Evolutionary conservation across 2,329 filamentous ascomycete genomes (phyloP).

Genomic region (Microcyclosporella mali): DNA sequence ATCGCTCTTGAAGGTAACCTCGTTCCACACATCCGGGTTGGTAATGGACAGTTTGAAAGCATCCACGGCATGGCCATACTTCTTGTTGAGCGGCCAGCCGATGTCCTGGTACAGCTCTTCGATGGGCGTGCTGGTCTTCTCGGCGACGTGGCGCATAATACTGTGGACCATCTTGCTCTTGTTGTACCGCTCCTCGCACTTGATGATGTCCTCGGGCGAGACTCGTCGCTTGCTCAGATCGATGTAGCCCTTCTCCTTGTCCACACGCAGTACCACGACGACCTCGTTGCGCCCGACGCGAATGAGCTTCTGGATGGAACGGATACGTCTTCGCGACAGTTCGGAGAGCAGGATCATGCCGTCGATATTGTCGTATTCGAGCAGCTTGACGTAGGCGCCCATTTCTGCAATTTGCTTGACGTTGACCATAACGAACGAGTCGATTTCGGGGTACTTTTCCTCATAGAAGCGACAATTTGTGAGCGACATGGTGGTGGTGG

Average conservation of each 20-base stretch:
- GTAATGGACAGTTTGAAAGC: conserved; percentile 99
- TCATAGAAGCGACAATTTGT: conserved; percentile 97
- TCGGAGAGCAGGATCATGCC: conserved; percentile 99
- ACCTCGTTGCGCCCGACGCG: conserved; percentile 97
- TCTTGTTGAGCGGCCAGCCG: conserved; percentile 95
- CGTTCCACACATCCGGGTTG: conserved; percentile 93
- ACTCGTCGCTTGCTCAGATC: conserved; percentile 98
- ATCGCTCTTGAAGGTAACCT: conserved; percentile 80
- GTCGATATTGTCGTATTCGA: conserved; percentile 99
- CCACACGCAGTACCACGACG: conserved; percentile 94
- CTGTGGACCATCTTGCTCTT: conserved; percentile 99
- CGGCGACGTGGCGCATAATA: conserved; percentile 96
- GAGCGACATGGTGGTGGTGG: conserved; percentile 67
- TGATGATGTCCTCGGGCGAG: conserved; percentile 92
- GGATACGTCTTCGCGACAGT: conserved; percentile 93
- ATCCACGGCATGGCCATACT: conserved; percentile 92
- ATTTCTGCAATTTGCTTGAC: conserved; percentile 99
- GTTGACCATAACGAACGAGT: conserved; percentile 99
- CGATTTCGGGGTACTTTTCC: conserved; percentile 96
- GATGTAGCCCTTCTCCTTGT: conserved; percentile 99
- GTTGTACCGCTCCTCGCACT: conserved; percentile 99
- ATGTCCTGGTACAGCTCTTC: conserved; percentile 91
- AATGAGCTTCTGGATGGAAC: conserved; percentile 98
- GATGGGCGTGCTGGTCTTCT: conserved; percentile 93
- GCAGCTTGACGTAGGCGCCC: conserved; percentile 98